phyloP scores from a whole-genome alignment of 352 stramenopile genomes.

The Aphanomyces cochlioides region DNA sequence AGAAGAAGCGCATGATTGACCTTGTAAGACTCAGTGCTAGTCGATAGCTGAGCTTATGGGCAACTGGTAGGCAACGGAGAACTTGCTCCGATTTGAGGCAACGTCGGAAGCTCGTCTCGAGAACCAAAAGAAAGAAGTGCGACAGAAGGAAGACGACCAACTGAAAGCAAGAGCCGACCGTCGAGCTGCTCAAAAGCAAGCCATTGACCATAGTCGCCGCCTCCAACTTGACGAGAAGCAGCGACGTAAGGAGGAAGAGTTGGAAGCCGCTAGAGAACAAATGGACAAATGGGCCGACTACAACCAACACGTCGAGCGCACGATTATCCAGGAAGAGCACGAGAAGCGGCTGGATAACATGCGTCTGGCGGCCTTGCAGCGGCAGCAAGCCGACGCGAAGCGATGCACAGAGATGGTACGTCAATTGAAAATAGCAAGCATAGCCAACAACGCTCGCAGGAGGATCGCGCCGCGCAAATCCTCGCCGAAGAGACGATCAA shows the following conservation, averaged over 20 bases:
- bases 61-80: constrained; percentile 45
- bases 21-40: constrained; percentile 28
- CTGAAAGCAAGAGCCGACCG: constrained; percentile 54
- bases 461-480: constrained; percentile 41
- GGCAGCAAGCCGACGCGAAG: constrained; percentile 69
- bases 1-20: constrained; percentile 84
- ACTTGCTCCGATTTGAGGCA: constrained; percentile 63
- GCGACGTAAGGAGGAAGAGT: constrained; percentile 37
- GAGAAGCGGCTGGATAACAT: constrained; percentile 56
- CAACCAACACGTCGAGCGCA: constrained; percentile 52
- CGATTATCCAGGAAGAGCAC: constrained; percentile 58
- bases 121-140: constrained; percentile 67
- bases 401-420: constrained; percentile 39
- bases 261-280: constrained; percentile 43
- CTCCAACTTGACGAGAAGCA: constrained; percentile 59
- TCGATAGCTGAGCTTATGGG: background rate
- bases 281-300: constrained; percentile 68
- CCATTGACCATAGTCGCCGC: constrained; percentile 54
- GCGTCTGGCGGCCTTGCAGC: constrained; percentile 59
- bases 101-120: constrained; percentile 57
- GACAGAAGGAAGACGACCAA: constrained; percentile 62
- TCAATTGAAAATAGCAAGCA: background rate
- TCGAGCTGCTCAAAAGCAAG: constrained; percentile 58
- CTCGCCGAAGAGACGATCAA: constrained; percentile 40
- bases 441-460: constrained; percentile 28